These are phyloP conservation scores for Moesziomyces sp. DNA, from an alignment of 1,284 basidiomycete genomes.

Conservation along the genomic window DNA sequence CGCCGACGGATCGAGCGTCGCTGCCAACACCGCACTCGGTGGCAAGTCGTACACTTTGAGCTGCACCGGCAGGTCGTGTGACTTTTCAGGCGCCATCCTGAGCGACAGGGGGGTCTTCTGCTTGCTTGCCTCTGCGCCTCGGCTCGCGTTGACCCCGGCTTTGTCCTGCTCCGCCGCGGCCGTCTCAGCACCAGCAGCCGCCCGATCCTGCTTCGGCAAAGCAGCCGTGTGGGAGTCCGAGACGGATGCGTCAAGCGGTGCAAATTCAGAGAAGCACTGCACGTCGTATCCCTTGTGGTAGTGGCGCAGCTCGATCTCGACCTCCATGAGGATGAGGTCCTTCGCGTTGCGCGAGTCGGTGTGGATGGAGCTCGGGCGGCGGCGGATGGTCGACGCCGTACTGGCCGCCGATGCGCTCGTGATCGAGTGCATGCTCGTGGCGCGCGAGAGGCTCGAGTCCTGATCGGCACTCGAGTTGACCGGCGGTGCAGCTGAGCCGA, in stretches of 20 bases:
- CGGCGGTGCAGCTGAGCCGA: constrained; percentile 23
- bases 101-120: constrained; percentile 15
- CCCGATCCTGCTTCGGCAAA: neutral
- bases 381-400: constrained; percentile 33
- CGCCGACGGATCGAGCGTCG: constrained; percentile 57
- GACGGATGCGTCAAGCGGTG: neutral
- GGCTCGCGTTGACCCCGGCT: neutral
- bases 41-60: constrained; percentile 59
- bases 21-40: constrained; percentile 64
- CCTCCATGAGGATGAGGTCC: constrained; percentile 55
- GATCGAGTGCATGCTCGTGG: constrained; percentile 50
- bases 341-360: constrained; percentile 40
- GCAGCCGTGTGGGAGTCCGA: neutral
- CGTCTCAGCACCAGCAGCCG: constrained; percentile 1
- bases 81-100: constrained; percentile 19
- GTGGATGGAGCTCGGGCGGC: constrained; percentile 45
- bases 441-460: constrained; percentile 34
- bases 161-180: constrained; percentile 3
- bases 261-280: constrained; percentile 48
- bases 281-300: constrained; percentile 64
- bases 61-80: constrained; percentile 52
- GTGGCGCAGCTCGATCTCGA: constrained; percentile 64
- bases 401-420: constrained; percentile 24
- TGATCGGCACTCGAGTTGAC: constrained; percentile 29
- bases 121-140: neutral